phyloP scores from a whole-genome alignment of 176 grass and related monocot genomes.

The Rhynchospora tenuis region DNA sequence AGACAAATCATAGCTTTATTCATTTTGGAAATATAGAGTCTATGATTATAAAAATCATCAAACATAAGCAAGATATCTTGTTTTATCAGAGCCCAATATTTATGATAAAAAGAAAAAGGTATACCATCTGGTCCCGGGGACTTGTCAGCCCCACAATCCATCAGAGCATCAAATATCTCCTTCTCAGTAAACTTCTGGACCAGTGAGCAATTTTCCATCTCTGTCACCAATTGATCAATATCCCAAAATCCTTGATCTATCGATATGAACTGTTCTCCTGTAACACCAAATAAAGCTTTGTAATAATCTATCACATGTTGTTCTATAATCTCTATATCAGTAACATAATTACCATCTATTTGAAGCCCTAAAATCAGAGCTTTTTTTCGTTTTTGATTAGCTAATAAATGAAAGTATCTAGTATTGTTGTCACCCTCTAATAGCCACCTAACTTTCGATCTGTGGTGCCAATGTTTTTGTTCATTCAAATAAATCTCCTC shows the following conservation, averaged over 20 bases:
- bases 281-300: background rate
- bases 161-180: background rate
- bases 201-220: fast-evolving
- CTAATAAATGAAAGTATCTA: background rate
- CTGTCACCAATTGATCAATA: background rate
- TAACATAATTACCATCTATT: background rate
- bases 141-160: too few relatives aligned
- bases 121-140: too few relatives aligned
- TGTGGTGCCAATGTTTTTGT: background rate
- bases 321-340: background rate
- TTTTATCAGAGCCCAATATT: background rate
- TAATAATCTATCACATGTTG: background rate
- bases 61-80: background rate
- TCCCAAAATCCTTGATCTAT: background rate
- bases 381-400: background rate
- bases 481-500: background rate
- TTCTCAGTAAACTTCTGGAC: background rate
- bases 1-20: background rate
- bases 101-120: too few relatives aligned
- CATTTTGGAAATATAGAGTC: too few relatives aligned
- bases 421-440: background rate
- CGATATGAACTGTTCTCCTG: background rate
- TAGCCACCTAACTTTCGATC: background rate
- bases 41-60: background rate
- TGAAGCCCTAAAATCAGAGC: background rate